These are phyloP conservation scores for Candida loeiensis DNA, from an alignment of 805 yeast genomes.

Conservation along the genomic window DNA sequence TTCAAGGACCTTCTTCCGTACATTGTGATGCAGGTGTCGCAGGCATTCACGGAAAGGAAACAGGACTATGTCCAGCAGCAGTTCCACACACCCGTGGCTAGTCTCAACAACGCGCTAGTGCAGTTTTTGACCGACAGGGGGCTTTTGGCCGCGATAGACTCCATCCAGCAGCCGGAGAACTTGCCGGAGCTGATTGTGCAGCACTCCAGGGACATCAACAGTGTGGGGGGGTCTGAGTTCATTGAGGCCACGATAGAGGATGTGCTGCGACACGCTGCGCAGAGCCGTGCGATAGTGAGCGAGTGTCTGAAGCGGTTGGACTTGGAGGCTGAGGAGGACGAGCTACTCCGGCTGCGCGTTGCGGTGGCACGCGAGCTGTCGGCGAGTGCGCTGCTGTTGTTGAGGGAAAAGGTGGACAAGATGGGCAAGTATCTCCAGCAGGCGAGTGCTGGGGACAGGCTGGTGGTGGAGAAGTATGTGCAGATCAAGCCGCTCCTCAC, in stretches of 20 bases:
- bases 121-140: constrained; percentile 45
- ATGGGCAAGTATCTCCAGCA: constrained; percentile 49
- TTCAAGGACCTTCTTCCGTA: constrained; percentile 67
- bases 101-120: constrained; percentile 43
- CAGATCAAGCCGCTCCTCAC: constrained; percentile 47
- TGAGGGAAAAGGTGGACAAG: constrained; percentile 38
- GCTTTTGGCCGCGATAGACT: constrained; percentile 62
- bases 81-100: constrained; percentile 44
- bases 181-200: constrained; percentile 57
- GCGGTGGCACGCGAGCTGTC: constrained; percentile 51
- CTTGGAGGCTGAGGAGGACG: constrained; percentile 56
- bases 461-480: constrained; percentile 44
- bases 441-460: constrained; percentile 61
- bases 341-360: constrained; percentile 43
- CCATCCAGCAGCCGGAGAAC: constrained; percentile 52
- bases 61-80: constrained; percentile 48
- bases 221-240: constrained; percentile 48
- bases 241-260: constrained; percentile 44
- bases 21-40: constrained; percentile 59
- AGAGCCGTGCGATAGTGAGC: constrained; percentile 41
- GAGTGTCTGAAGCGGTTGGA: constrained; percentile 45
- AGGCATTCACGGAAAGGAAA: constrained; percentile 65
- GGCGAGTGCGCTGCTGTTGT: constrained; percentile 37
- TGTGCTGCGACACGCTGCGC: constrained; percentile 39
- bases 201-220: constrained; percentile 51